These are phyloP conservation scores for Thelephora terrestris DNA, from an alignment of 1,284 basidiomycete species.

Conservation along the genomic window DNA sequence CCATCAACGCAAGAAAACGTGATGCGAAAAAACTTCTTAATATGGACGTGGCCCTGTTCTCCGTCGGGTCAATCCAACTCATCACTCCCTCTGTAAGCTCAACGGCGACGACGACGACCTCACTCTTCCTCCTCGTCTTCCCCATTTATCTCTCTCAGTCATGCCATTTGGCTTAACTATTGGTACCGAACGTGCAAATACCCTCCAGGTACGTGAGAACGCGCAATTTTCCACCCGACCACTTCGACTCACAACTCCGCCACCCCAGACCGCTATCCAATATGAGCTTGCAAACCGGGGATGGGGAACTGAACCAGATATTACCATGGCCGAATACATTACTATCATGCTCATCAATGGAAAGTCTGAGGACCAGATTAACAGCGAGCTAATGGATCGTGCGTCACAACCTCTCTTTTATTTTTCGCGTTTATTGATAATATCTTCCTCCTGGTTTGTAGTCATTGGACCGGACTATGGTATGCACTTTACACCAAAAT, in stretches of 20 bases:
- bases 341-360: conserved; percentile 90
- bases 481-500: conserved; percentile 22
- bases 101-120: conserved; percentile 6
- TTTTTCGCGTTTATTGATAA: conserved; percentile 12
- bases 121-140: conserved; percentile 3
- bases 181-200: conserved; percentile 64
- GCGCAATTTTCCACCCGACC: conserved; percentile 1
- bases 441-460: conserved; percentile 18
- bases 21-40: neutral
- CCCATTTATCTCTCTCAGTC: conserved; percentile 6
- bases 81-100: neutral
- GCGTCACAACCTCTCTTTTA: conserved; percentile 21
- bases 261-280: conserved; percentile 61
- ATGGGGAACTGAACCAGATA: conserved; percentile 68
- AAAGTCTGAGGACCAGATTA: conserved; percentile 79
- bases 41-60: neutral
- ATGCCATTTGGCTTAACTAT: conserved; percentile 74
- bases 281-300: conserved; percentile 70
- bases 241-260: conserved; percentile 8
- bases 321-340: conserved; percentile 87
- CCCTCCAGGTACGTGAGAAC: conserved; percentile 44
- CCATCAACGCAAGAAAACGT: neutral
- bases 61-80: neutral
- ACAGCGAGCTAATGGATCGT: conserved; percentile 73
- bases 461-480: conserved; percentile 76